Percentiles rank a stretch among this genome's conserved stretches.
Conservation (phyloP, 176 grass and related monocot species). For the Microstegium vimineum region DNA sequence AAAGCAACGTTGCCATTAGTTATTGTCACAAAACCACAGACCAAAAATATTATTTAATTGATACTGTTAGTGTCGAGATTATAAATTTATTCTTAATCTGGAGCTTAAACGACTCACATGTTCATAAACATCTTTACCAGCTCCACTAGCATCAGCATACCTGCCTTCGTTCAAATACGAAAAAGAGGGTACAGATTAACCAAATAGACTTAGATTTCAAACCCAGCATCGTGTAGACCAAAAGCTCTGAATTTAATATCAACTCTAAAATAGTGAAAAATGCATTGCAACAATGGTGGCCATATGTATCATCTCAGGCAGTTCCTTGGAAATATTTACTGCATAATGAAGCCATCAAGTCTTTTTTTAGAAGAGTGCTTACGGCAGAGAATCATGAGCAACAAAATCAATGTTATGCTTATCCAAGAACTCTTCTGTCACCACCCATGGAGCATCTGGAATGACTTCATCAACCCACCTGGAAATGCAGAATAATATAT, state of each 20-base stretch:
- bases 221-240: conserved; percentile 1
- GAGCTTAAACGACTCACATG: too few species aligned
- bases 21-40: too few species aligned
- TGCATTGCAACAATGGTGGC: background rate
- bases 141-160: conserved; percentile 97
- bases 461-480: conserved; percentile 98
- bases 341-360: background rate
- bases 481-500: conserved; percentile 18
- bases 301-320: conserved; percentile 12
- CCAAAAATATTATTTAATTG: too few species aligned
- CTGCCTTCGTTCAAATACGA: conserved; percentile 47
- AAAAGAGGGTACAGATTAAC: conserved; percentile 15
- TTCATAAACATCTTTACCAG: background rate
- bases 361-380: conserved; percentile 41
- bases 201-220: conserved; percentile 11
- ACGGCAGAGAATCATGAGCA: conserved; percentile 90
- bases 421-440: conserved; percentile 76
- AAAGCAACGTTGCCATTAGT: too few species aligned
- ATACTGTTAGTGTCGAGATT: too few species aligned
- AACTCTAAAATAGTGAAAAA: conserved; percentile 7
- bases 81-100: too few species aligned
- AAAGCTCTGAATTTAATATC: background rate
- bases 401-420: conserved; percentile 90
- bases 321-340: conserved; percentile 4
- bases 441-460: conserved; percentile 93